Evolutionary conservation across 2,329 filamentous ascomycete species (phyloP), one percentile per base, ranked within the genome.

Genomic region (Penicillium carneum): DNA sequence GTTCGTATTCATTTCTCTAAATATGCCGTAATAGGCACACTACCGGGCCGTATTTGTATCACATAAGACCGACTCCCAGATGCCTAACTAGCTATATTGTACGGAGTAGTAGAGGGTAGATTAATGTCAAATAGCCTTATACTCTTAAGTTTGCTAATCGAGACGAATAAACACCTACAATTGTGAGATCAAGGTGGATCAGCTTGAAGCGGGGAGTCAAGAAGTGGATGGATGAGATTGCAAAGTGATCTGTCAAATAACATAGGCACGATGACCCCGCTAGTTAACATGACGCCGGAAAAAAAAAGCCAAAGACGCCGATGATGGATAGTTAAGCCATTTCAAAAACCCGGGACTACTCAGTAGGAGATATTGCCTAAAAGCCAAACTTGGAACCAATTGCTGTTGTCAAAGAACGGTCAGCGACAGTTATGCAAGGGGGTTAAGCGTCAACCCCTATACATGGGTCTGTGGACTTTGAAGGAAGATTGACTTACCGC

Each of bases 311-410:
- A 2, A 45, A 43, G 36, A 52, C 48, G 11, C 38, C 38, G 23
- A 26, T 8, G 4, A 16, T 34, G 29, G n/a, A 36, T 38, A 38
- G 16, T n/a, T 16, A 9, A 53, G 16, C 3, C 39, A 45, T 29
- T 18, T 36, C 20, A 10, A 18, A n/a, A 43, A 16, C 8, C 38
- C 20, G 20, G 20, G 20, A 10, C 11, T 34, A 57, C 3, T 26
- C 16, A 7, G 7, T 34, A 39, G 14, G 7, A 36, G n/a, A 36
- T 2, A 18, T 41, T 56, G 50, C 20, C 70, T 68, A 81, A 49
- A 81, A 71, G 4, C 79, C 79, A 62, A 81, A 78, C 61, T 81
- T 81, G 12, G 77, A 77, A 3, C 77, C 76, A 58, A 81, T 63
- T 23, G 68, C 80, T 79, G 57, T 43, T 36, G 9, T 20, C 49